Conservation (phyloP, 257 asterid species). For the Oldenlandia corymbosa region DNA sequence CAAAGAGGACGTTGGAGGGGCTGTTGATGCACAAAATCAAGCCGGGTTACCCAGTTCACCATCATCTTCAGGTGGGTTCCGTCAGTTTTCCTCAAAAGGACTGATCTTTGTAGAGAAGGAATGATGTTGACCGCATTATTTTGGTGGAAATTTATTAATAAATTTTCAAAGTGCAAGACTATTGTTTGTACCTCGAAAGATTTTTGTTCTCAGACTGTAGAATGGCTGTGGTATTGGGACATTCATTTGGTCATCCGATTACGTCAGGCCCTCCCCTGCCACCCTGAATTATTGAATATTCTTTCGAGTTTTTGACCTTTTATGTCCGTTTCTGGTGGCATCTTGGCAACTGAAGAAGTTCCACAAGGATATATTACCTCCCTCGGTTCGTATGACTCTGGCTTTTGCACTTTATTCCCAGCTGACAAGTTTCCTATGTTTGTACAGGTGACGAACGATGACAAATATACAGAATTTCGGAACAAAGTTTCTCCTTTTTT, state of each 20-base stretch:
- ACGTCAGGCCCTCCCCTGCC: conserved; percentile 78
- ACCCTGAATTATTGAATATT: conserved; percentile 71
- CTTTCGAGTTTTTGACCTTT: conserved; percentile 52
- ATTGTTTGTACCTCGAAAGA: conserved; percentile 63
- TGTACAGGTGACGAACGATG: conserved; percentile 60
- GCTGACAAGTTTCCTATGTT: conserved; percentile 63
- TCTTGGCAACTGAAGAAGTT: conserved; percentile 51
- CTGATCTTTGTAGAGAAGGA: conserved; percentile 97
- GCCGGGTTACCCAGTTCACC: conserved; percentile 82
- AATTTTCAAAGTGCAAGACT: conserved; percentile 59
- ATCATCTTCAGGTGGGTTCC: conserved; percentile 99
- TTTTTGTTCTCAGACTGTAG: conserved; percentile 73
- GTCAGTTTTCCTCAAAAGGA: conserved; percentile 98
- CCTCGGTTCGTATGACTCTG: conserved; percentile 95
- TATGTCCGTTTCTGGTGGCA: conserved; percentile 56
- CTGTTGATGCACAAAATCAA: conserved; percentile 49
- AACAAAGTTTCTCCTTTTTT: conserved; percentile 23
- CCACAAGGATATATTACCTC: conserved; percentile 46
- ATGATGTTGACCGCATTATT: conserved; percentile 86
- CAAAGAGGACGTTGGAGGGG: conserved; percentile 71
- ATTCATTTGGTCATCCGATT: conserved; percentile 66
- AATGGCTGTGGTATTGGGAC: conserved; percentile 97
- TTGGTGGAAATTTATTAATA: conserved; percentile 73
- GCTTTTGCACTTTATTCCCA: conserved; percentile 57
- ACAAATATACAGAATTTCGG: conserved; percentile 30